Evolutionary conservation across 805 yeast species (phyloP).

Genomic region (Kluyveromyces siamensis): DNA sequence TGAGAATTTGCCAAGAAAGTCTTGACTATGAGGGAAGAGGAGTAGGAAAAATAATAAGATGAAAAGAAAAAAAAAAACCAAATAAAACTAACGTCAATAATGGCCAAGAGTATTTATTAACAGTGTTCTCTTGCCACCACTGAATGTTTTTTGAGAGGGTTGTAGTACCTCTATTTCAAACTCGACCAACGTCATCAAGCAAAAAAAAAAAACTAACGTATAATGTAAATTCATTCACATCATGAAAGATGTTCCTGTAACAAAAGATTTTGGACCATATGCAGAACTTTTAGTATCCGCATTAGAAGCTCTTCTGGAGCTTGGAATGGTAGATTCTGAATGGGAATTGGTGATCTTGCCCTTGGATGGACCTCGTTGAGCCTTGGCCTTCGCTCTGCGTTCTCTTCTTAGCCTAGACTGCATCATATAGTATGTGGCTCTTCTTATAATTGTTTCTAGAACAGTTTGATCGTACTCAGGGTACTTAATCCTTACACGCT

Average conservation of each 20-base stretch:
- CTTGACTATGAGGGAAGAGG: no score
- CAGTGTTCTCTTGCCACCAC: no score
- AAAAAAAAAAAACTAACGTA: background rate
- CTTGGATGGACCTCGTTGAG: background rate
- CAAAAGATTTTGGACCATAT: background rate
- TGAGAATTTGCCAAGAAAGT: no score
- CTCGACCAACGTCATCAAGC: background rate
- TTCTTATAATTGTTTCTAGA: conserved; percentile 64
- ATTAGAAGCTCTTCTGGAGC: background rate
- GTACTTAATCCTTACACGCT: conserved; percentile 38
- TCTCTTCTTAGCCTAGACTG: conserved; percentile 67
- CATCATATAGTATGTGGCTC: conserved; percentile 76
- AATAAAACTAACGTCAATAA: no score
- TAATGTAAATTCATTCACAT: background rate
- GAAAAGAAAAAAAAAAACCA: no score
- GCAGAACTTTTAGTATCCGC: background rate
- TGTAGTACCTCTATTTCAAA: background rate
- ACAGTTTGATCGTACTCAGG: conserved; percentile 43
- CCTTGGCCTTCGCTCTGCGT: conserved; percentile 40
- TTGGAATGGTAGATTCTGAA: background rate
- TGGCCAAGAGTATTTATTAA: no score
- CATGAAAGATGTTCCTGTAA: background rate
- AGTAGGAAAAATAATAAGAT: no score
- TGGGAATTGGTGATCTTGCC: background rate
- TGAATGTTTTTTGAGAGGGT: no score